phyloP scores from a whole-genome alignment of 176 grass and related monocot species.

The Paspalum vaginatum region DNA sequence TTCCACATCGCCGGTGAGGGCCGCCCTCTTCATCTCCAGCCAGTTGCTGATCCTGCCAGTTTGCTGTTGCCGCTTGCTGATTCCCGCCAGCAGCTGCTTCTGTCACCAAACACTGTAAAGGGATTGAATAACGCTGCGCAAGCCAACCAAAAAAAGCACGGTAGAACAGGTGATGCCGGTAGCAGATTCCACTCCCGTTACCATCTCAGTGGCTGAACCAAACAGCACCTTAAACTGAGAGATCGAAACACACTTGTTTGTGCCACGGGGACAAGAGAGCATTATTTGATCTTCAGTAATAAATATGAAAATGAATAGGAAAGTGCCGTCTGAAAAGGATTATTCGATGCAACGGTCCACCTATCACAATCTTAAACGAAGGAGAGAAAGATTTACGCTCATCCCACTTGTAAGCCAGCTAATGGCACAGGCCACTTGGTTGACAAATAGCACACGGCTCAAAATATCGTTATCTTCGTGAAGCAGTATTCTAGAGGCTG shows the following conservation, averaged over 20 bases:
- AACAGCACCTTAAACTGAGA: too few species aligned
- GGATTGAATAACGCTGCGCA: too few species aligned
- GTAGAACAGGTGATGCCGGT: too few species aligned
- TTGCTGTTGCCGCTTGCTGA: too few species aligned
- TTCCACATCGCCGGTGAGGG: too few species aligned
- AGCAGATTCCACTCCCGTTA: too few species aligned
- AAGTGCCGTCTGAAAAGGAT: not conserved
- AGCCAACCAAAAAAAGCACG: too few species aligned
- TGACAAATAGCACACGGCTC: not conserved
- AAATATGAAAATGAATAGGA: not conserved
- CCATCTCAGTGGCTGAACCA: too few species aligned
- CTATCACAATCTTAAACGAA: not conserved
- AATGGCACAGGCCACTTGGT: not conserved
- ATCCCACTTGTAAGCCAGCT: not conserved
- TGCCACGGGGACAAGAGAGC: not conserved
- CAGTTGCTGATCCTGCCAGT: too few species aligned
- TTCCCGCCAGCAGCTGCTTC: too few species aligned
- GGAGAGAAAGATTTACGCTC: not conserved
- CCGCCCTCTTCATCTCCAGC: too few species aligned
- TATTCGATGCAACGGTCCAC: not conserved
- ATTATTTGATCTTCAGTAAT: not conserved
- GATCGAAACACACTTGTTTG: not conserved
- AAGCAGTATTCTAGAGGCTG: not conserved
- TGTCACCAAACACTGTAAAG: too few species aligned
- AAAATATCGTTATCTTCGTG: constrained; percentile 1